These are phyloP conservation scores for Candida endomychidarum DNA, from an alignment of 805 yeast genomes.

Conservation along the genomic window DNA sequence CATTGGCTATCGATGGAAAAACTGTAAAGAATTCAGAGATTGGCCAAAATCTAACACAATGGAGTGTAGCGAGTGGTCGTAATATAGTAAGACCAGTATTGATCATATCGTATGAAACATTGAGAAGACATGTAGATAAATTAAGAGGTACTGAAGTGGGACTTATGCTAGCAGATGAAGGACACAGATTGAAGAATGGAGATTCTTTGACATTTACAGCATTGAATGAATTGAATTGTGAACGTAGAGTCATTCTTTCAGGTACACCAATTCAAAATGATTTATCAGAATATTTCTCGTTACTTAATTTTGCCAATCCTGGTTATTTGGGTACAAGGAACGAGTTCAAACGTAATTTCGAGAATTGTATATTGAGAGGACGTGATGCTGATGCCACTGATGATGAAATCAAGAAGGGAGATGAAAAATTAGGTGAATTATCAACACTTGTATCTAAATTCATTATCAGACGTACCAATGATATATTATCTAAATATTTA, in stretches of 20 bases:
- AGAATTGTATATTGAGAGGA: constrained; percentile 74
- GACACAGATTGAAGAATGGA: constrained; percentile 57
- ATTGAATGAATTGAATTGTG: constrained; percentile 76
- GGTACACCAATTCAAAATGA: constrained; percentile 98
- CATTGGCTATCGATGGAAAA: constrained; percentile 92
- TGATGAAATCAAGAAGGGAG: constrained; percentile 68
- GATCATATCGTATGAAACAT: constrained; percentile 91
- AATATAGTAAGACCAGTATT: constrained; percentile 89
- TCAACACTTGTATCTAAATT: constrained; percentile 79
- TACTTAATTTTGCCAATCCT: constrained; percentile 91
- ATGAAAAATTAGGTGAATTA: constrained; percentile 64
- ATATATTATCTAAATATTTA: constrained; percentile 85
- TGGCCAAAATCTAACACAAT: constrained; percentile 63
- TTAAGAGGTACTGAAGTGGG: constrained; percentile 81
- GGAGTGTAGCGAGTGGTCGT: constrained; percentile 89
- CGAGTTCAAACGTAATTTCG: constrained; percentile 85
- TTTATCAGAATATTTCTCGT: constrained; percentile 87
- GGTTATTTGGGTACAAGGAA: constrained; percentile 81
- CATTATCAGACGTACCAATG: constrained; percentile 94
- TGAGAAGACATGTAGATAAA: constrained; percentile 79
- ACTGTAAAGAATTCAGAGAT: constrained; percentile 70
- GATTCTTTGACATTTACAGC: constrained; percentile 91
- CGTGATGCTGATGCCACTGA: constrained; percentile 91
- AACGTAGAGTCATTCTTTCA: constrained; percentile 85
- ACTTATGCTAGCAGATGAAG: constrained; percentile 61